phyloP scores from a whole-genome alignment of 2,329 filamentous ascomycete species.

The Oidium heveae region DNA sequence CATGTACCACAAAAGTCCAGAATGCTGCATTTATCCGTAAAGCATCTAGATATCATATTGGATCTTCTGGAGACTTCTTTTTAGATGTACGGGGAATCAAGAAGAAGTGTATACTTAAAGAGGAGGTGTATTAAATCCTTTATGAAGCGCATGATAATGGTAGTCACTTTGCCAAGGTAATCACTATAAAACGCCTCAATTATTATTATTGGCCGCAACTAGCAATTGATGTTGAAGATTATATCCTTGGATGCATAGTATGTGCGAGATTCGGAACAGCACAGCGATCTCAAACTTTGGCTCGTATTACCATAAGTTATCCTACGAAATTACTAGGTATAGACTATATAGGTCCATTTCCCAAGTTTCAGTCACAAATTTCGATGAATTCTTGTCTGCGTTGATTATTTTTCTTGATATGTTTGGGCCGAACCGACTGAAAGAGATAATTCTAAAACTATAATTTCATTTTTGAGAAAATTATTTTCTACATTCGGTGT shows the following conservation, averaged over 20 bases:
- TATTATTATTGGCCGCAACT: not conserved
- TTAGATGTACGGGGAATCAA: not conserved
- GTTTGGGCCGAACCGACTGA: not conserved
- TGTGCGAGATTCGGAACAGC: not conserved
- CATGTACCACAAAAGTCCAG: not conserved
- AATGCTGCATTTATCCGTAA: not conserved
- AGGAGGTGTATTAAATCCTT: not conserved
- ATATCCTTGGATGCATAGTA: not conserved
- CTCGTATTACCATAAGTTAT: not conserved
- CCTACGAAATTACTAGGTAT: not conserved
- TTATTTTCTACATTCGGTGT: not conserved
- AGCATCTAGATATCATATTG: no score
- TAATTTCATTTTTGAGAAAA: not conserved
- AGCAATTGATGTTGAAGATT: not conserved
- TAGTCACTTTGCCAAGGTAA: not conserved
- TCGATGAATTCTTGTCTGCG: not conserved
- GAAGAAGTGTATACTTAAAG: not conserved
- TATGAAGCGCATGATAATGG: not conserved
- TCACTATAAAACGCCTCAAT: not conserved
- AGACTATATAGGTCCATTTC: not conserved
- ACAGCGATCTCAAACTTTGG: not conserved
- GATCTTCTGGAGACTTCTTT: not conserved
- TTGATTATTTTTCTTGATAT: conserved; percentile 2
- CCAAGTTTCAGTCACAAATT: not conserved
- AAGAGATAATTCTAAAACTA: not conserved